Percentiles rank a stretch among this genome's conserved stretches.
Conservation (phyloP, 495 filamentous ascomycete genomes). For the Aspergillus baeticus region DNA sequence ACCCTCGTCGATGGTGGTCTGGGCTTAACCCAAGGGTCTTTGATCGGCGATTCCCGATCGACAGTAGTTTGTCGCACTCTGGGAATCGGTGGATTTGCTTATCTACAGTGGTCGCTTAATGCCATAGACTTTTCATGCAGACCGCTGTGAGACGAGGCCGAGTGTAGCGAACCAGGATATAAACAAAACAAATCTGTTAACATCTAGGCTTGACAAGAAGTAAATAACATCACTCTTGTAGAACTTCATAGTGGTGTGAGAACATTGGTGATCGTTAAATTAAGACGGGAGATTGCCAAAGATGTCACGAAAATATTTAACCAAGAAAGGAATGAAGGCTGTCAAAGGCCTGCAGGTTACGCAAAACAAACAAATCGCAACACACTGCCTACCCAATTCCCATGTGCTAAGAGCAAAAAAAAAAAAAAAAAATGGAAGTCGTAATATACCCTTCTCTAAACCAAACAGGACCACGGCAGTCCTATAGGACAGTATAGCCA, state of each 20-base stretch:
- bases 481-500: slow-evolving; percentile 11
- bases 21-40: slow-evolving; percentile 4
- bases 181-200: too few species aligned
- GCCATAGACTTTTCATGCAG: too few species aligned
- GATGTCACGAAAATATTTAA: background rate
- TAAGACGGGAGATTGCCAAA: background rate
- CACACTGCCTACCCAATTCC: slow-evolving; percentile 6
- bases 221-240: background rate
- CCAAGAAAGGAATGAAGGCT: background rate
- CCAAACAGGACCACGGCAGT: slow-evolving; percentile 1
- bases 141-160: too few species aligned
- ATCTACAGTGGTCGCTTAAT: background rate
- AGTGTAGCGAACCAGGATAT: too few species aligned
- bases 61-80: background rate
- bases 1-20: background rate
- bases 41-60: slow-evolving; percentile 14
- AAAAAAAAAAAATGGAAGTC: background rate
- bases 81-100: background rate
- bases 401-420: slow-evolving; percentile 7
- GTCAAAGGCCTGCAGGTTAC: background rate
- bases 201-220: background rate
- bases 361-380: background rate
- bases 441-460: background rate
- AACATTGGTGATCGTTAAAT: background rate
- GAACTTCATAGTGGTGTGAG: background rate